Evolutionary conservation across 331 rosid genomes (phyloP).

Genomic region (Dryas integrifolia): DNA sequence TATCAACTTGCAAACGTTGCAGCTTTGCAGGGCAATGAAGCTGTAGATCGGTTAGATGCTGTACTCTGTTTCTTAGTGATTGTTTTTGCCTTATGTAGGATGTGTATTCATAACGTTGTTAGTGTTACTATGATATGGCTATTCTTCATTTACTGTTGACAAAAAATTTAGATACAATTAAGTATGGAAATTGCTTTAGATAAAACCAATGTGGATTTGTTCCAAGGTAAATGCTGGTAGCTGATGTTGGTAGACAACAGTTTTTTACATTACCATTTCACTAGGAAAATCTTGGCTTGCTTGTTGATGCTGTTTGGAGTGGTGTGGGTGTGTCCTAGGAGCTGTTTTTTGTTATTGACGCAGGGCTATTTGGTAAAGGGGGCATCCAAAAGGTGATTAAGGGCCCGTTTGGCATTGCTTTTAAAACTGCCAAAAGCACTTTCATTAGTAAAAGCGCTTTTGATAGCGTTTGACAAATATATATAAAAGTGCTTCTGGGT

Average conservation of each 20-base stretch:
- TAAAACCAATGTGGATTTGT: neutral
- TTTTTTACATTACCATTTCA: neutral
- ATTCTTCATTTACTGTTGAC: neutral
- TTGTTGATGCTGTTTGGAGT: neutral
- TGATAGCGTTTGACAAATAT: too few relatives aligned
- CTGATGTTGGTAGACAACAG: neutral
- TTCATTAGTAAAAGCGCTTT: too few relatives aligned
- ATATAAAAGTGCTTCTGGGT: too few relatives aligned
- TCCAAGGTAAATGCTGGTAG: neutral
- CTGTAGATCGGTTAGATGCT: conserved; percentile 42
- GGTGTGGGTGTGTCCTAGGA: neutral
- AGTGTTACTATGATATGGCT: neutral
- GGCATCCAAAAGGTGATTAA: too few relatives aligned
- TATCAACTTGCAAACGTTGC: conserved; percentile 61
- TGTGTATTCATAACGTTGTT: neutral
- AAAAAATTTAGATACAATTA: neutral
- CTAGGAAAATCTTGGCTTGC: neutral
- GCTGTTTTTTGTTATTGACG: neutral
- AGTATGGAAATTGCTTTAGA: neutral
- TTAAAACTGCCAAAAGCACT: too few relatives aligned
- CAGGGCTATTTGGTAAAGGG: neutral
- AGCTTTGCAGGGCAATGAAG: conserved; percentile 51
- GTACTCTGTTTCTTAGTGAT: neutral
- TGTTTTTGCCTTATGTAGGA: neutral
- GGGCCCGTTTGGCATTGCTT: too few relatives aligned